Base-by-base conservation (phyloP, 768 basidiomycete genomes). In the Psilocybe cubensis region DNA sequence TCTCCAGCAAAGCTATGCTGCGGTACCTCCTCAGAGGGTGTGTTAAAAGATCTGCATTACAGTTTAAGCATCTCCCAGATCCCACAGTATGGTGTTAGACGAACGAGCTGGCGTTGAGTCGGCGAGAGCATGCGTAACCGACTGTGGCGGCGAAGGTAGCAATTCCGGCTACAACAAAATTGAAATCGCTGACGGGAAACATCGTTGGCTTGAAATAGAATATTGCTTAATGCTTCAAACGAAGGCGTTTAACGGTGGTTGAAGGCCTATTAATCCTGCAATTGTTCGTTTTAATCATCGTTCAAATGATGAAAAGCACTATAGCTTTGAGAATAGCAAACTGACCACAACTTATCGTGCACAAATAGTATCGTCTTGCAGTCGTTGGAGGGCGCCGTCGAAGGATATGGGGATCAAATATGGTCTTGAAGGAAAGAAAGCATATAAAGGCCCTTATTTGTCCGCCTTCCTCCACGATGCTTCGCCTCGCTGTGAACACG, bases 131-230 rank as follows among this genome's bases (percentile, higher is more conserved):
- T 3, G 83, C 81, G 60, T 85, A 86, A 48, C 84, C 82, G 23
- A 85, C 77, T 12, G 81, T 82, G 7, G 83, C 84, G 52, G 84
- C 83, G 60, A 85, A 78, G 14, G 84, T 84, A 27, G 84, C 83
- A 55, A 86, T 73, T 58, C 83, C 81, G 50, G 78, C 81, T 54
- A 83, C 77, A 25, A 83, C 79, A 57, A 83, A 74, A 69, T 80
- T 83, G 66, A 84, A 74, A 58, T 85, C 84, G 51, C 72, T 72
- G 14, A 79, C 74, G 49, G 82, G 80, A 59, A 84, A 69, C 80
- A 83, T 85, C 35, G 35, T 27, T 27, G 43, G 35, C 54, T 44
- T 31, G 25, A 38, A 43, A 38, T 41, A 31, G 29, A 41, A 47
- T 49, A 46, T 18, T 49, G 49, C 18, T 38, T 38, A 38, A 23